Evolutionary conservation across 169 alveolate species (phyloP).

Genomic region (Amoebophrya sp.): DNA sequence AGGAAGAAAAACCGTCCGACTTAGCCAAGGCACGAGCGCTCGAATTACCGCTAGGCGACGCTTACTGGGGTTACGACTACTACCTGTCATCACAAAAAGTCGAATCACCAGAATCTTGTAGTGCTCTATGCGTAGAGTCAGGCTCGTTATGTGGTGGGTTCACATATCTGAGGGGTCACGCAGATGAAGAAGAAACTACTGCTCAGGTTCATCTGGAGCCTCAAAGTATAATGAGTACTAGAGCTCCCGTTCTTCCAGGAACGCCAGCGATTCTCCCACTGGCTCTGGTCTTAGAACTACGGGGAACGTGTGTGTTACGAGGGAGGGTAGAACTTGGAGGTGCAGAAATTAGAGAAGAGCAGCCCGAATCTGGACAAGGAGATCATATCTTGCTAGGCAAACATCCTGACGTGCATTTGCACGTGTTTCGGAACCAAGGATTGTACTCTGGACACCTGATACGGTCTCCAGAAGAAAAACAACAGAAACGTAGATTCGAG

Average conservation of each 20-base stretch:
- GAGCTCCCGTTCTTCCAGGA: too few species aligned
- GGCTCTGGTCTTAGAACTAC: not conserved
- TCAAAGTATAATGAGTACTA: too few species aligned
- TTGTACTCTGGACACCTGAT: not conserved
- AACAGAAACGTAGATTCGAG: not conserved
- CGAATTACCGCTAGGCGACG: too few species aligned
- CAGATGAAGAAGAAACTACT: not conserved
- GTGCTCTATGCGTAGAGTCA: not conserved
- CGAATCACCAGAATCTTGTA: not conserved
- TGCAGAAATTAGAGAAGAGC: too few species aligned
- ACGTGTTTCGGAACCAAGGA: not conserved
- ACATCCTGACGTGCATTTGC: not conserved
- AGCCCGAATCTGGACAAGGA: too few species aligned
- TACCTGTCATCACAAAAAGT: not conserved
- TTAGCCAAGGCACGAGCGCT: too few species aligned
- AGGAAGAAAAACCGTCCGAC: too few species aligned
- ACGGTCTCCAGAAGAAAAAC: not conserved
- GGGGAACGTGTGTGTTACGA: not conserved
- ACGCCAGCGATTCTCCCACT: not conserved
- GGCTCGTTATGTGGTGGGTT: not conserved
- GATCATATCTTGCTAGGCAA: too few species aligned
- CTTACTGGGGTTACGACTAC: conserved; percentile 12
- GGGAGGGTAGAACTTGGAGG: too few species aligned
- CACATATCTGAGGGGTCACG: too few species aligned
- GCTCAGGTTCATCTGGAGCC: too few species aligned